Percentiles rank a stretch among this genome's conserved stretches.
Evolutionary conservation across 23 red algal species (phyloP).

Genomic region (Cyanidiococcus yangmingshanensis): DNA sequence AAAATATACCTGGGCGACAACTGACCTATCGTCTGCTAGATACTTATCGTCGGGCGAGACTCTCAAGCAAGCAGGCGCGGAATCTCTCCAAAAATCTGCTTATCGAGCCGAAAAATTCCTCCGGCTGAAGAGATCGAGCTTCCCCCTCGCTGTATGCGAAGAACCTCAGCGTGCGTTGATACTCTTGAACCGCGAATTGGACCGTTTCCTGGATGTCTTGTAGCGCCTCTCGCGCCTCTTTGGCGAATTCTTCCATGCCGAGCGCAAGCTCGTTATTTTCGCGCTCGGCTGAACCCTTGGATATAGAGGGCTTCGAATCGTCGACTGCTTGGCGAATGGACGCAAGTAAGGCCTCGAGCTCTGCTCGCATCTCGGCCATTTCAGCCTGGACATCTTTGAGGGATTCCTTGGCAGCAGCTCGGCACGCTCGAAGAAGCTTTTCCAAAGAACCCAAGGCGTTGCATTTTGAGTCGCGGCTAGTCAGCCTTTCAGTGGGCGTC

Average conservation of each 20-base stretch:
- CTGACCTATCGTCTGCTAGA: too few relatives aligned
- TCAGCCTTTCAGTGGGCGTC: background rate
- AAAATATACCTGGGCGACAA: too few relatives aligned
- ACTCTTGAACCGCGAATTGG: background rate
- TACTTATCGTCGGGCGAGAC: background rate
- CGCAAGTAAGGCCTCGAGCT: background rate
- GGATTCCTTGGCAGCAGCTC: background rate
- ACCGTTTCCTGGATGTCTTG: constrained; percentile 8
- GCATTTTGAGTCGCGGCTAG: background rate
- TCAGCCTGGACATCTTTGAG: constrained; percentile 5
- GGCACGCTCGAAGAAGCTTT: background rate
- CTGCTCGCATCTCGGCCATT: background rate
- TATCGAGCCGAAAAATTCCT: constrained; percentile 12
- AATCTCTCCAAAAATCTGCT: background rate
- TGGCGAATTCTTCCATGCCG: background rate
- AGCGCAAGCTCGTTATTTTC: background rate
- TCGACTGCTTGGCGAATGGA: background rate
- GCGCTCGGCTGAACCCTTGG: background rate
- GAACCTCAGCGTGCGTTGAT: background rate
- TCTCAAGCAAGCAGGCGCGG: background rate
- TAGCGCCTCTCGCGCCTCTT: background rate
- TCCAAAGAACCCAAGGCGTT: background rate
- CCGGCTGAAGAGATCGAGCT: background rate
- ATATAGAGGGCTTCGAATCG: background rate
- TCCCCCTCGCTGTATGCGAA: background rate